phyloP scores from a whole-genome alignment of 495 filamentous ascomycete species.

The Penicillium samsonianum region DNA sequence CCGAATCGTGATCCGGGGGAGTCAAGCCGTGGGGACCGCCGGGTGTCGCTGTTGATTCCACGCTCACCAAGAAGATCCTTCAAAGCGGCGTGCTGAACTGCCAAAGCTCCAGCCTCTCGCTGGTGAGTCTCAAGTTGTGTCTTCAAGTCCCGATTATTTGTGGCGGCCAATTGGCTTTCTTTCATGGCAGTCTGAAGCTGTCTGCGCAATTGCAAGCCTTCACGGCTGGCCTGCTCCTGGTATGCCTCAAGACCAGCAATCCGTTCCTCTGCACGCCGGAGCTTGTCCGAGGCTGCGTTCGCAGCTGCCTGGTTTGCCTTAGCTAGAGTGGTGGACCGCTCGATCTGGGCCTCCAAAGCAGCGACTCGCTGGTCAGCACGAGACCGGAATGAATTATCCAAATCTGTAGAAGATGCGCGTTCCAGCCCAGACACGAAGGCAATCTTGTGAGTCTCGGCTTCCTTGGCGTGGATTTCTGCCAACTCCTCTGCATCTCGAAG shows the following conservation, averaged over 20 bases:
- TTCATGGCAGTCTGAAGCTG: conserved; percentile 81
- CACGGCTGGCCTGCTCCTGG: conserved; percentile 93
- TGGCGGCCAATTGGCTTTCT: conserved; percentile 74
- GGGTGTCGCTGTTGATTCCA: conserved; percentile 64
- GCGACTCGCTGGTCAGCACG: conserved; percentile 72
- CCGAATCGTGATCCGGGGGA: conserved; percentile 73
- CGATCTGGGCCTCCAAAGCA: conserved; percentile 77
- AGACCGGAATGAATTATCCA: conserved; percentile 49
- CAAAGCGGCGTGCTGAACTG: conserved; percentile 86
- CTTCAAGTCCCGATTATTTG: conserved; percentile 76
- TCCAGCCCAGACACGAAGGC: conserved; percentile 83
- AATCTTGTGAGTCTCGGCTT: conserved; percentile 82
- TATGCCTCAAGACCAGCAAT: conserved; percentile 96
- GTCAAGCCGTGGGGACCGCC: conserved; percentile 59
- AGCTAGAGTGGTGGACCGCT: conserved; percentile 74
- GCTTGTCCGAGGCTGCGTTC: conserved; percentile 82
- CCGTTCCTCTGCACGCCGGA: conserved; percentile 89
- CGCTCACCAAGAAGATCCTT: conserved; percentile 91
- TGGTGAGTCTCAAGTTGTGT: conserved; percentile 77
- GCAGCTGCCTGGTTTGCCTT: conserved; percentile 87
- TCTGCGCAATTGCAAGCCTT: conserved; percentile 83
- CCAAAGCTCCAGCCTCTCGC: conserved; percentile 83
- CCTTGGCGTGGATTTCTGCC: conserved; percentile 81
- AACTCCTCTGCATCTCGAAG: conserved; percentile 87
- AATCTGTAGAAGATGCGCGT: conserved; percentile 51